These are phyloP conservation scores for Zasmidium angulare DNA, from an alignment of 2,329 filamentous ascomycete species.

Conservation along the genomic window DNA sequence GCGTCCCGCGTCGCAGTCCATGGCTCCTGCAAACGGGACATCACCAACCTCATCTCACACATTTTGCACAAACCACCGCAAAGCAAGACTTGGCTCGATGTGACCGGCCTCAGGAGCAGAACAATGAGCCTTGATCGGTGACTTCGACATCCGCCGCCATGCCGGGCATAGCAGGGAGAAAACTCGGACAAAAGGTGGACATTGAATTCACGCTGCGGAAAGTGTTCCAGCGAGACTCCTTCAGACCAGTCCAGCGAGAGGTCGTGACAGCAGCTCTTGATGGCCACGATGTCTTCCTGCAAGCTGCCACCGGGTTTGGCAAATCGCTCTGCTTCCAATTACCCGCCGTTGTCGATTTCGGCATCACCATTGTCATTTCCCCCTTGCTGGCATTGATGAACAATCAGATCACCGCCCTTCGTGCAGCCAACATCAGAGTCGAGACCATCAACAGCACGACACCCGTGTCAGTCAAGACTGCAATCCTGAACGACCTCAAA, in stretches of 20 bases:
- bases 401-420: slow-evolving; percentile 84
- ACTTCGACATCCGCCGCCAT: slow-evolving; percentile 14
- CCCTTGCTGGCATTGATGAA: slow-evolving; percentile 90
- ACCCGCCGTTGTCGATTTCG: slow-evolving; percentile 81
- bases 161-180: slow-evolving; percentile 24
- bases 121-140: not conserved
- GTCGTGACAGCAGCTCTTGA: slow-evolving; percentile 80
- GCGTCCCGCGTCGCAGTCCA: too few species aligned
- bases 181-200: slow-evolving; percentile 33
- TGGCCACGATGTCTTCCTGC: slow-evolving; percentile 87
- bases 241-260: slow-evolving; percentile 76
- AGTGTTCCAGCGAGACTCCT: slow-evolving; percentile 35
- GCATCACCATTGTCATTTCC: slow-evolving; percentile 88
- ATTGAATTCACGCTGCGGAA: slow-evolving; percentile 39
- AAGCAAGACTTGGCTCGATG: too few species aligned
- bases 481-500: slow-evolving; percentile 76
- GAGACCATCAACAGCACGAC: slow-evolving; percentile 87
- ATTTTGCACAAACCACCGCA: too few species aligned
- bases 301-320: slow-evolving; percentile 86
- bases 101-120: too few species aligned
- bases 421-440: slow-evolving; percentile 71
- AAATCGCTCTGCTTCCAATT: slow-evolving; percentile 94
- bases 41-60: too few species aligned
- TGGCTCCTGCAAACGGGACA: too few species aligned
- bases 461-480: slow-evolving; percentile 60